Base-by-base conservation (phyloP, 495 filamentous ascomycete species). In the Penicillium canescens region DNA sequence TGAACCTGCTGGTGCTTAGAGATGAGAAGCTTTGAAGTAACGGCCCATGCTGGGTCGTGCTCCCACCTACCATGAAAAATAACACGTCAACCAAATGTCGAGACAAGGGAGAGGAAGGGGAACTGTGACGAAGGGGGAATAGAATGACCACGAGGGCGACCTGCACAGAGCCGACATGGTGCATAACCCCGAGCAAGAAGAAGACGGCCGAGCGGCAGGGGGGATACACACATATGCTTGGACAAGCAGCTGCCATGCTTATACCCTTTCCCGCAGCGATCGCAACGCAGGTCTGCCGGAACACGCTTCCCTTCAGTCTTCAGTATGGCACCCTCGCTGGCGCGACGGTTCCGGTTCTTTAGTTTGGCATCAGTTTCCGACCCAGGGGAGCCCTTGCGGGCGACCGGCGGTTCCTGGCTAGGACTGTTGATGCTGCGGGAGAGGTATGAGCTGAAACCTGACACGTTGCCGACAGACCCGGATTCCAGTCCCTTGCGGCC, bases 171-270 rank as follows among this genome's bases (percentile, higher is more conserved):
- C 73, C 71, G 59, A 74, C 69, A 67, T 76, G 69, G 68, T 61
- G 66, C 69, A 76, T 66, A 56, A 57, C 66, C 68, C 68, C 60
- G 65, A 71, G 66, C 63, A 60, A 53, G 45, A 53, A 46, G 45
- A 52, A 60, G 62, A 62, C 62, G 72, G 69, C 69, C 72, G 74
- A 73, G 69, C 69, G 70, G 62, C 67, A 69, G 58, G 70, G 64
- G 68, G 67, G 56, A 82, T 85, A 97, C 94, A 86, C 87, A 98
- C 94, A 97, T 91, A 87, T 98, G 94, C 85, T 98, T 98, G 71
- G 90, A 94, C 80, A 98, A 86, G 87, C 94, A 98, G 81, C 95
- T 98, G 86, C 93, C 93, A 84, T 98, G 94, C 87, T 98, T 98
- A 86, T 98, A 98, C 77, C 90, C 92, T 82, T 98, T 98, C 73